A percentile compares a stretch with the other conserved stretches of the same genome.
These are phyloP conservation scores for Wickerhamomyces alni DNA, from an alignment of 805 yeast genomes.

Conservation along the genomic window DNA sequence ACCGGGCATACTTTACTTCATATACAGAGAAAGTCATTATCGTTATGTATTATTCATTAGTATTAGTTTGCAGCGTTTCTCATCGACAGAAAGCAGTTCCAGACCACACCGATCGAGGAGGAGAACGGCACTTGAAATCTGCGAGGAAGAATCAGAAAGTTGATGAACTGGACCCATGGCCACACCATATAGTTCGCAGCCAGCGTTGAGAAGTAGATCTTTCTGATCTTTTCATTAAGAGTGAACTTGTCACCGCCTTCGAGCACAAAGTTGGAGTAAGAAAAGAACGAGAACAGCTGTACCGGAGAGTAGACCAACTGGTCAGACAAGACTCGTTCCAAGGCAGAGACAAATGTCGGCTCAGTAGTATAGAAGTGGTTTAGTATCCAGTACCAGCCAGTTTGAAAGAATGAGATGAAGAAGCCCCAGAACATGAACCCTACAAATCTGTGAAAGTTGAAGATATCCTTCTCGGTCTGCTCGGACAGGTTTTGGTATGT, in stretches of 20 bases:
- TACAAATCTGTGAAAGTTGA: conserved; percentile 62
- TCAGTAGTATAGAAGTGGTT: conserved; percentile 73
- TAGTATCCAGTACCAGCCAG: conserved; percentile 82
- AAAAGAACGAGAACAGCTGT: conserved; percentile 72
- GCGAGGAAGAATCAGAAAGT: conserved; percentile 64
- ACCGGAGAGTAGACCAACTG: conserved; percentile 88
- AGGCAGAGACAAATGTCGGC: conserved; percentile 77
- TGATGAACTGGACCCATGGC: conserved; percentile 77
- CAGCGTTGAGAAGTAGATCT: conserved; percentile 61
- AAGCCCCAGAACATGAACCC: conserved; percentile 89
- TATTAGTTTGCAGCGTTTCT: conserved; percentile 50
- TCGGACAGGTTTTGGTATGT: conserved; percentile 26
- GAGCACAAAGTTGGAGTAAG: conserved; percentile 75
- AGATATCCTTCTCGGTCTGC: conserved; percentile 29
- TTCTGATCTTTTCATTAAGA: conserved; percentile 55
- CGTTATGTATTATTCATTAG: not conserved
- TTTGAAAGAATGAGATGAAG: conserved; percentile 73
- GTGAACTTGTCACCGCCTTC: conserved; percentile 69
- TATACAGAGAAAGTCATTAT: not conserved
- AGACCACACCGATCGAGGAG: conserved; percentile 79
- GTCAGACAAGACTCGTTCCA: conserved; percentile 84
- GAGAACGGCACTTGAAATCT: conserved; percentile 87
- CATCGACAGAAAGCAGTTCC: conserved; percentile 91
- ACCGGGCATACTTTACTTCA: conserved; percentile 1
- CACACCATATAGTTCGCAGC: conserved; percentile 69